Evolutionary conservation across 2,329 filamentous ascomycete species (phyloP).

Genomic region (Chaetomiaceae sp.): DNA sequence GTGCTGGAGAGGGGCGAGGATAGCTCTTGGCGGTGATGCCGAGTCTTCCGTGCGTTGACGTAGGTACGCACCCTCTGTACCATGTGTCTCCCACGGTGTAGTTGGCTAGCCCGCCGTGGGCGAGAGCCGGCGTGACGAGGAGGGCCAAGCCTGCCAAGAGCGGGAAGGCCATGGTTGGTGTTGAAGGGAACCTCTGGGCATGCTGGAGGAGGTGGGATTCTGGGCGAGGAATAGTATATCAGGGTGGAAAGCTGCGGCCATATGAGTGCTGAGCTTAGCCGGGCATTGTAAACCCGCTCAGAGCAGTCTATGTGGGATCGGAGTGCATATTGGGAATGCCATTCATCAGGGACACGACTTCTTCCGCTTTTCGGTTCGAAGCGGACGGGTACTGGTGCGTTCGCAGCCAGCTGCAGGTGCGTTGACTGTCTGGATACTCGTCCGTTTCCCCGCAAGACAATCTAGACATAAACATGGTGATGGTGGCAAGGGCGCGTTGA

Average conservation of each 20-base stretch:
- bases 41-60: not conserved
- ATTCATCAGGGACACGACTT: not conserved
- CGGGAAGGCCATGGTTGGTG: conserved; percentile 2
- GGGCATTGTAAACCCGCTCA: not conserved
- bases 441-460: conserved; percentile 20
- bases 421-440: not conserved
- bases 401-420: not conserved
- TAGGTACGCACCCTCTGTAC: conserved; percentile 36
- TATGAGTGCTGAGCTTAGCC: not conserved
- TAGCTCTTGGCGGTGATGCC: not conserved
- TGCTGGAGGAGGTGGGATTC: not conserved
- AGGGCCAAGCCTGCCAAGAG: conserved; percentile 25
- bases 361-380: not conserved
- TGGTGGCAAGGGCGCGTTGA: conserved; percentile 3
- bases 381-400: too few species aligned
- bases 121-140: conserved; percentile 19
- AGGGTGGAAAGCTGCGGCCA: conserved; percentile 2
- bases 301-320: not conserved
- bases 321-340: not conserved
- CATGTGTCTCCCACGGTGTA: conserved; percentile 40
- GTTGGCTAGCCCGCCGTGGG: conserved; percentile 38
- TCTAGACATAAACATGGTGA: conserved; percentile 7
- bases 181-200: not conserved
- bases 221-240: conserved; percentile 16
- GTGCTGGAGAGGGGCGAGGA: too few species aligned